Percentiles rank a stretch among this genome's conserved stretches.
Conservation (phyloP, 169 alveolate species). For the Babesia bigemina region DNA sequence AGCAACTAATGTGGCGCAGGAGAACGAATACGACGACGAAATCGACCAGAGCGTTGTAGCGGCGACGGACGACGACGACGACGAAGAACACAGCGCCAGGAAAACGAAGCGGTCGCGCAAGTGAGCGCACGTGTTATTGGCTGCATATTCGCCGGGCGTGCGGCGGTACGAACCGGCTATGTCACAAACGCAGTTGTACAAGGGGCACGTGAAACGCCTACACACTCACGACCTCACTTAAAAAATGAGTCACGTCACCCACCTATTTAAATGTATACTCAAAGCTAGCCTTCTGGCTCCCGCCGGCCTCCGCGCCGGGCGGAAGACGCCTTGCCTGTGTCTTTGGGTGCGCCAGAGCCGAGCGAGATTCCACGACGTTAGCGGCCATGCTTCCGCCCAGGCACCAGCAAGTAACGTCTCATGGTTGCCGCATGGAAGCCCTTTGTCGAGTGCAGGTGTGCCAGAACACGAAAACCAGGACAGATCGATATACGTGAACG, state of each 20-base stretch:
- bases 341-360: background rate
- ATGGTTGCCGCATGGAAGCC: background rate
- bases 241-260: slow-evolving; percentile 17
- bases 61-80: slow-evolving; percentile 8
- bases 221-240: background rate
- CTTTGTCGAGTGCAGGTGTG: background rate
- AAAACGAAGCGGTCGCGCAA: slow-evolving; percentile 21
- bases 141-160: background rate
- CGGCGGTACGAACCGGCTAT: background rate
- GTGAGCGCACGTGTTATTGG: background rate
- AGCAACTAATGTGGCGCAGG: background rate
- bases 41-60: slow-evolving; percentile 11
- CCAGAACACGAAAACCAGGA: background rate
- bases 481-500: slow-evolving; percentile 69
- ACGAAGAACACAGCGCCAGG: background rate
- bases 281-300: no score
- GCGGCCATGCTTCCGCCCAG: background rate
- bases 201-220: background rate
- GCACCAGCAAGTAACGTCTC: no score
- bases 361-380: slow-evolving; percentile 1
- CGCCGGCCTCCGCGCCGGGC: no score
- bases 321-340: no score
- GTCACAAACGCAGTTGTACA: background rate
- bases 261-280: slow-evolving; percentile 12
- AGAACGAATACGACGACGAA: slow-evolving; percentile 27